Evolutionary conservation across 768 basidiomycete genomes (phyloP).

Genomic region (Suillus subluteus): DNA sequence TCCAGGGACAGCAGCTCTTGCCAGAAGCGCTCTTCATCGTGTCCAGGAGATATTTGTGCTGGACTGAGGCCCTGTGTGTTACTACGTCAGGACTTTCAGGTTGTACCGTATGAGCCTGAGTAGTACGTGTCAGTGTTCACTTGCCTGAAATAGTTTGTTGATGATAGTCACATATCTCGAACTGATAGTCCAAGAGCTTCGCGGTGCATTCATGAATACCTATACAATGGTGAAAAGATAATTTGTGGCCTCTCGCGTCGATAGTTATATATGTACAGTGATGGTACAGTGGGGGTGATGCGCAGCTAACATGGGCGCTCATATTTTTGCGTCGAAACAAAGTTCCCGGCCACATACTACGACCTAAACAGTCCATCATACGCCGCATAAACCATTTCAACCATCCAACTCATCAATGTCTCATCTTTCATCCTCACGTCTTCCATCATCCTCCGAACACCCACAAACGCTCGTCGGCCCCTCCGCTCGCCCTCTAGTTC

Average conservation of each 20-base stretch:
- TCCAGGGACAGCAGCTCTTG: conserved; percentile 54
- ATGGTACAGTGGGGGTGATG: not conserved
- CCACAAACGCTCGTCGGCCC: conserved; percentile 73
- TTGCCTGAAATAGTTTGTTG: conserved; percentile 51
- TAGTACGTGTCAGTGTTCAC: not conserved
- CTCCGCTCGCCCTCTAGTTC: conserved; percentile 72
- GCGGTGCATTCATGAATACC: conserved; percentile 23
- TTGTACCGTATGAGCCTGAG: not conserved
- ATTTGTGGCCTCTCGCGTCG: not conserved
- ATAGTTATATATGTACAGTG: not conserved
- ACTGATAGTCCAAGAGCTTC: conserved; percentile 29
- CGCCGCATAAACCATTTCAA: conserved; percentile 60
- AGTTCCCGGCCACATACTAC: conserved; percentile 8
- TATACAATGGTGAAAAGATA: not conserved
- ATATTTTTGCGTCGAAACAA: not conserved
- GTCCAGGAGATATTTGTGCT: conserved; percentile 46
- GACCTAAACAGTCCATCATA: conserved; percentile 36
- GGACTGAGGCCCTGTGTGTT: conserved; percentile 45
- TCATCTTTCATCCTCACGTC: conserved; percentile 70
- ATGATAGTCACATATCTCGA: conserved; percentile 54
- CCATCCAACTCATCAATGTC: conserved; percentile 57
- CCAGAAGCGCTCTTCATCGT: conserved; percentile 53
- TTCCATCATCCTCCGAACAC: conserved; percentile 61
- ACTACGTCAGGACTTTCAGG: conserved; percentile 6
- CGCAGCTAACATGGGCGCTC: not conserved